Base-by-base conservation (phyloP, 306 rosid genomes). In the Lablab purpureus region DNA sequence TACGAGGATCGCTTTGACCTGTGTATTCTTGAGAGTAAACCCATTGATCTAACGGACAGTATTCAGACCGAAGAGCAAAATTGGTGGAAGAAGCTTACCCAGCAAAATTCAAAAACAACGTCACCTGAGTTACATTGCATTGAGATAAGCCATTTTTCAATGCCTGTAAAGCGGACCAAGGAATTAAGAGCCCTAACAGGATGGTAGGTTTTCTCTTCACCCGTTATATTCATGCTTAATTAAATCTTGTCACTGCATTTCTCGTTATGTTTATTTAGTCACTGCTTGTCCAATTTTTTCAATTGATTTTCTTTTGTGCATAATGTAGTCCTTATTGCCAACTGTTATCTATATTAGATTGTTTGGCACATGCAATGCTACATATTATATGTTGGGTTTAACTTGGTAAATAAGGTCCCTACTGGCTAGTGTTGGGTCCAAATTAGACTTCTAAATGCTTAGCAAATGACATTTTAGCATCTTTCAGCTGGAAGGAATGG, bases 1-100 rank as follows among this genome's bases (percentile, higher is more conserved):
- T 95, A 91, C 13, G 99, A 95, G 82, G 99, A 93, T 81, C 93
- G 93, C 56, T 93, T 93, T 86, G 99, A 95, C 82, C 70, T 95
- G 41, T 88, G 87, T 84, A 82, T 67, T 45, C 73, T 85, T 47
- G 82, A 91, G 86, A 91, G 87, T 74, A 92, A 82, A 76, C 89
- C 83, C 65, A 74, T 90, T 41, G 87, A 85, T 87, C 74, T 82
- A 60, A 82, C 86, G 10, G 50, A 86, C 79, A 87, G 49, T 74
- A 63, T 84, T 83, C 86, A 77, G 79, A 70, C 87, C 34, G 87
- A 83, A 79, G 83, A 76, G 18, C 82, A 75, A 78, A 84, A 75
- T 72, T 92, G 98, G 99, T 95, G 94, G 99, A 91, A 71, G 85
- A 82, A 82, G 87, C 77, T 91, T 74, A 81, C 74, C 74, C 77